phyloP scores from a whole-genome alignment of 306 rosid species.

The Medicago truncatula region MtrunA17r5.0-ANR NC_053042.1:11464501-11465000 shows the following conservation, averaged over 20 bases:
- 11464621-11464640: constrained; percentile 55
- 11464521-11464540: constrained; percentile 54
- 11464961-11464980: constrained; percentile 67
- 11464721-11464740: neutral
- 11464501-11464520: constrained; percentile 26
- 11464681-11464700: constrained; percentile 33
- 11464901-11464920: constrained; percentile 14
- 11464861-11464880: constrained; percentile 45
- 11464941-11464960: constrained; percentile 70
- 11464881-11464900: constrained; percentile 43
- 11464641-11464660: constrained; percentile 41
- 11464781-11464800: neutral
- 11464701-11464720: constrained; percentile 25
- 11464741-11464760: constrained; percentile 38
- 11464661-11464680: constrained; percentile 33
- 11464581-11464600: constrained; percentile 60
- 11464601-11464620: constrained; percentile 55
- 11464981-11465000: constrained; percentile 50
- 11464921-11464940: constrained; percentile 60
- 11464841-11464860: constrained; percentile 44
- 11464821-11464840: constrained; percentile 39
- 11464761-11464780: constrained; percentile 26
- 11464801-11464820: constrained; percentile 49
- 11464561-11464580: constrained; percentile 56
- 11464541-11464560: constrained; percentile 34